A percentile compares a stretch with the other conserved stretches of the same genome.
Conservation (phyloP, 768 basidiomycete species). For the Suillus ampliporus region DNA sequence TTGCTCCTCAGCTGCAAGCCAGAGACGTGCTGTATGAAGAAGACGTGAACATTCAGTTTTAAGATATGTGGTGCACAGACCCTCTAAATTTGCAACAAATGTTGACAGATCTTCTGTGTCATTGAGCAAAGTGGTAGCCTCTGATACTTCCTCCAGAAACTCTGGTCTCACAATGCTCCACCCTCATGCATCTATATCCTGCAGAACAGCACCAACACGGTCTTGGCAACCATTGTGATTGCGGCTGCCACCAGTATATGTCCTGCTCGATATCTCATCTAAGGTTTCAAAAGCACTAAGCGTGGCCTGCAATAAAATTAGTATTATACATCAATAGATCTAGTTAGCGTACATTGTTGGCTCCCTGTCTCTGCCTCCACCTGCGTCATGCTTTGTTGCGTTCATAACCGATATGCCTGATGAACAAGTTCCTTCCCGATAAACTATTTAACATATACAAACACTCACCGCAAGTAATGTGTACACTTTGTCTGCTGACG, state of each 20-base stretch:
- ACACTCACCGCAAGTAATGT: no score
- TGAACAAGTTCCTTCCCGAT: no score
- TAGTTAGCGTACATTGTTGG: no score
- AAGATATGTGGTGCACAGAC: background rate
- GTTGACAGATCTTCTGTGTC: background rate
- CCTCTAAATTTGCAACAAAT: background rate
- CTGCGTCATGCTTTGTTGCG: no score
- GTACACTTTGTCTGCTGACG: no score
- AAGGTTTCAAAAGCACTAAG: background rate
- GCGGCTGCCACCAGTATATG: background rate
- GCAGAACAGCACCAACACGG: background rate
- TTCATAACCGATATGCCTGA: no score
- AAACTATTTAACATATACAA: no score
- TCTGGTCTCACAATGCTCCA: background rate
- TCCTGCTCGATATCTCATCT: background rate
- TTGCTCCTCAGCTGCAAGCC: conserved; percentile 2
- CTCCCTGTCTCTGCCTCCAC: no score
- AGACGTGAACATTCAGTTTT: conserved; percentile 3
- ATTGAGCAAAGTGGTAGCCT: background rate
- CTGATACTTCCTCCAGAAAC: background rate
- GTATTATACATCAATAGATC: no score
- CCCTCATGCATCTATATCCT: background rate
- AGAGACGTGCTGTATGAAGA: background rate
- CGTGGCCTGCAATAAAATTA: background rate
- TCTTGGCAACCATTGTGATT: background rate